Conservation (phyloP, 257 asterid species). For the Solanum dulcamara region DNA sequence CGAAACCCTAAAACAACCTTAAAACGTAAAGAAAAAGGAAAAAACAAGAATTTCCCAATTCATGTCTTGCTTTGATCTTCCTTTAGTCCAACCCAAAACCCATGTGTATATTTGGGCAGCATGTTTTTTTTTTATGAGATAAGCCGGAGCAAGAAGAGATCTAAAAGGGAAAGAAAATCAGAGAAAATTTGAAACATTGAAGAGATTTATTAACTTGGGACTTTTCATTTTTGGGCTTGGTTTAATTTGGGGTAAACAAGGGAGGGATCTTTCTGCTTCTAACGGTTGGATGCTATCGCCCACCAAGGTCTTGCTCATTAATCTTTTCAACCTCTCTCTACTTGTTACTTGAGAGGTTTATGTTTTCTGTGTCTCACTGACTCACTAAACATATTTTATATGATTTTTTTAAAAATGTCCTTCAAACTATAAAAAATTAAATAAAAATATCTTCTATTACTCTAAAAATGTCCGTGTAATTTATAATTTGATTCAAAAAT, state of each 20-base stretch:
- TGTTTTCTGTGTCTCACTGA: neutral
- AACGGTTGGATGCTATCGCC: neutral
- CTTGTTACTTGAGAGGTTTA: neutral
- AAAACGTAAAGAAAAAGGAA: neutral
- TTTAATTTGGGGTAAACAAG: neutral
- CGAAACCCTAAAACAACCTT: constrained; percentile 21
- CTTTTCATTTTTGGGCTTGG: neutral
- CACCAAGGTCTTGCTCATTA: neutral
- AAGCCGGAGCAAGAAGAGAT: neutral
- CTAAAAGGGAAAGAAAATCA: neutral
- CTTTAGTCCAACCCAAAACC: neutral
- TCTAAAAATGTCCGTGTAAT: too few relatives aligned
- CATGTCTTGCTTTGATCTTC: neutral
- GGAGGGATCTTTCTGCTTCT: neutral
- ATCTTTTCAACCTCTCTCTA: neutral
- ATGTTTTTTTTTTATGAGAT: neutral
- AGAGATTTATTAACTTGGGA: neutral
- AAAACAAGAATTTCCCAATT: neutral
- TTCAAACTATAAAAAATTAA: too few relatives aligned
- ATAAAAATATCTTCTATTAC: too few relatives aligned
- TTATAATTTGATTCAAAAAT: too few relatives aligned
- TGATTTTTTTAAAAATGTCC: neutral
- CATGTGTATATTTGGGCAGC: neutral
- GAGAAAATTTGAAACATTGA: neutral
- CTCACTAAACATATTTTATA: neutral